Conservation (phyloP, 2,329 filamentous ascomycete genomes). For the Penicillium digitatum region DNA sequence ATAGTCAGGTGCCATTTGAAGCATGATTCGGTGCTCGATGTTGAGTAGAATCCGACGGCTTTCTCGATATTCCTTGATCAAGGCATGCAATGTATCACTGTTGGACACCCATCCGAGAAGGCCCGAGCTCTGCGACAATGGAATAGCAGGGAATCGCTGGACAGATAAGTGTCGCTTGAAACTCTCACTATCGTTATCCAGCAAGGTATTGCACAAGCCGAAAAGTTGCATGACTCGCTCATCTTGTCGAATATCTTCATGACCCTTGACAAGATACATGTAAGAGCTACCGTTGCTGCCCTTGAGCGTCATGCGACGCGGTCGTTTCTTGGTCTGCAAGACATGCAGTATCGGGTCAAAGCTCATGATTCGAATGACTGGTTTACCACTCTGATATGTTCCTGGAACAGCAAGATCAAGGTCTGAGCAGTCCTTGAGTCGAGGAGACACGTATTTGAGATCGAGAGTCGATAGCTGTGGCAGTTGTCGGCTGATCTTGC, state of each 20-base stretch:
- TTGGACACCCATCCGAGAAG: slow-evolving; percentile 95
- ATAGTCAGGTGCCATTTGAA: slow-evolving; percentile 99
- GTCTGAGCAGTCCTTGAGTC: slow-evolving; percentile 77
- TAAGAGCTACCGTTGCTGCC: slow-evolving; percentile 87
- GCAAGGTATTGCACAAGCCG: slow-evolving; percentile 90
- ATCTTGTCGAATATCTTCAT: slow-evolving; percentile 98
- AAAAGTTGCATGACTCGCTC: slow-evolving; percentile 99
- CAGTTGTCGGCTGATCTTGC: slow-evolving; percentile 87
- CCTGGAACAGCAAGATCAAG: slow-evolving; percentile 94
- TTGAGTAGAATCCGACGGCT: slow-evolving; percentile 96
- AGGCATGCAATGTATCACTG: slow-evolving; percentile 91
- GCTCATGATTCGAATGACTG: slow-evolving; percentile 77
- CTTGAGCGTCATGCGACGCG: slow-evolving; percentile 79
- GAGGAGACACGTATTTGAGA: slow-evolving; percentile 93
- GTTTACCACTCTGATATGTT: slow-evolving; percentile 77
- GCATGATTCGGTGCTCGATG: slow-evolving; percentile 98
- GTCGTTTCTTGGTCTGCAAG: slow-evolving; percentile 94
- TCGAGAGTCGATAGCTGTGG: slow-evolving; percentile 90
- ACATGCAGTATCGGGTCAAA: slow-evolving; percentile 89
- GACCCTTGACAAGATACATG: slow-evolving; percentile 92
- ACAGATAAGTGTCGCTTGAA: slow-evolving; percentile 97
- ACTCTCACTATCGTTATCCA: slow-evolving; percentile 89
- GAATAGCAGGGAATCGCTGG: slow-evolving; percentile 93
- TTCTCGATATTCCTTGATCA: slow-evolving; percentile 96
- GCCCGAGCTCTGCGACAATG: slow-evolving; percentile 92